Percentiles rank a stretch among this genome's conserved stretches.
Evolutionary conservation across 345 rosid species (phyloP).

Genomic region (Boechera stricta): DNA sequence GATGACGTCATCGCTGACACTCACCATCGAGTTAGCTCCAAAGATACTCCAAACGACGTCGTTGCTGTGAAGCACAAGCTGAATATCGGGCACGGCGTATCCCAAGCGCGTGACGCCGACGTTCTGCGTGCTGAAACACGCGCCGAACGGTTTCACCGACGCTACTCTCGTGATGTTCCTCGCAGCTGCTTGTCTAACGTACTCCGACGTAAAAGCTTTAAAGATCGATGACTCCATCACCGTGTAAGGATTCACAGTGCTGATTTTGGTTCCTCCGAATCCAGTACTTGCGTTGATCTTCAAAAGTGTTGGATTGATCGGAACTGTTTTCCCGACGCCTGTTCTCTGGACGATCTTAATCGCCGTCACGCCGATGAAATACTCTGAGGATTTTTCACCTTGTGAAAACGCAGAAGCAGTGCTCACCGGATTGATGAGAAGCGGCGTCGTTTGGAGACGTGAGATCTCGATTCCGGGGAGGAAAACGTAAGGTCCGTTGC

Average conservation of each 20-base stretch:
- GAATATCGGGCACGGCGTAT: slow-evolving; percentile 57
- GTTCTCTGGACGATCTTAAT: slow-evolving; percentile 40
- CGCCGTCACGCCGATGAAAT: slow-evolving; percentile 63
- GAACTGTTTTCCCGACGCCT: slow-evolving; percentile 37
- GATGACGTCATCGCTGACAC: slow-evolving; percentile 50
- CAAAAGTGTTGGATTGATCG: slow-evolving; percentile 53
- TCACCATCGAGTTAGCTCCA: slow-evolving; percentile 78
- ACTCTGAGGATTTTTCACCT: slow-evolving; percentile 69
- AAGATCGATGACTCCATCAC: slow-evolving; percentile 60
- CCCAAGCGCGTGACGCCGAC: slow-evolving; percentile 60
- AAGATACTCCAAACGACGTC: slow-evolving; percentile 61
- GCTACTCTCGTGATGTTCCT: slow-evolving; percentile 58
- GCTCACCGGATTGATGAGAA: slow-evolving; percentile 66
- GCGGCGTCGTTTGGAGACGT: slow-evolving; percentile 54
- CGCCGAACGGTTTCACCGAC: slow-evolving; percentile 59
- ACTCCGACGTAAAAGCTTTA: slow-evolving; percentile 52
- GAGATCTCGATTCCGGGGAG: slow-evolving; percentile 62
- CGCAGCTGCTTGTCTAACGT: slow-evolving; percentile 44
- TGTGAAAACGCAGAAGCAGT: slow-evolving; percentile 46
- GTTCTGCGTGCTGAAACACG: slow-evolving; percentile 56
- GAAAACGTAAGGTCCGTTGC: slow-evolving; percentile 60
- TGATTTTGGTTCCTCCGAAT: slow-evolving; percentile 74
- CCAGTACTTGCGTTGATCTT: slow-evolving; percentile 50
- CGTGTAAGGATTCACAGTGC: slow-evolving; percentile 76
- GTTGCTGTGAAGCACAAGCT: slow-evolving; percentile 56